A percentile compares a stretch with the other conserved stretches of the same genome.
phyloP scores from a whole-genome alignment of 805 yeast species.

The Blastobotrys americana region DNA sequence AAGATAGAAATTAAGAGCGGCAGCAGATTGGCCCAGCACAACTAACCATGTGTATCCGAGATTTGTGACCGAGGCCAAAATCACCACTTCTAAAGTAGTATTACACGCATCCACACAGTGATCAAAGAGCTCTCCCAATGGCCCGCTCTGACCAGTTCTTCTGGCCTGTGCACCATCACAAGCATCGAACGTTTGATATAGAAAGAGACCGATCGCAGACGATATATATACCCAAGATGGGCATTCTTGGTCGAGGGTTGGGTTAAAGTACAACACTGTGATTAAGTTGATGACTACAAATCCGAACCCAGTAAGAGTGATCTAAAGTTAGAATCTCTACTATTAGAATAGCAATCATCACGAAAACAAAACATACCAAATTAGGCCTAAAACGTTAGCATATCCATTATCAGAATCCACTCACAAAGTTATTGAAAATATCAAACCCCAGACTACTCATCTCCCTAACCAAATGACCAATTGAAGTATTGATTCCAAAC shows the following conservation, averaged over 20 bases:
- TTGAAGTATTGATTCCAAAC: no score
- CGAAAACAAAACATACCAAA: constrained; percentile 15
- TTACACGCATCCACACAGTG: constrained; percentile 65
- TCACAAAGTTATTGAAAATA: no score
- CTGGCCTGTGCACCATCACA: constrained; percentile 96
- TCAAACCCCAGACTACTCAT: no score
- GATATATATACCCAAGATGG: constrained; percentile 74
- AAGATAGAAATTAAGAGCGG: constrained; percentile 59
- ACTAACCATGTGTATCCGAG: constrained; percentile 61
- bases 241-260: constrained; percentile 46
- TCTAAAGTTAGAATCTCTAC: constrained; percentile 63
- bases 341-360: no score
- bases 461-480: no score
- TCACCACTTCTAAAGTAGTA: constrained; percentile 62
- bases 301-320: constrained; percentile 70
- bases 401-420: no score
- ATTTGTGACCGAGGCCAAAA: constrained; percentile 64
- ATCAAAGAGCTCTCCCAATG: constrained; percentile 89
- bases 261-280: constrained; percentile 66
- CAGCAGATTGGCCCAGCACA: constrained; percentile 25
- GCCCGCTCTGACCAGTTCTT: constrained; percentile 90
- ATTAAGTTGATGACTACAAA: constrained; percentile 61
- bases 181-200: constrained; percentile 94
- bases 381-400: constrained; percentile 14
- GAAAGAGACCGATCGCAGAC: constrained; percentile 74